A percentile compares a stretch with the other conserved stretches of the same genome.
Evolutionary conservation across 2,329 filamentous ascomycete genomes (phyloP).

Genomic region (Stemphylium vesicarium): DNA sequence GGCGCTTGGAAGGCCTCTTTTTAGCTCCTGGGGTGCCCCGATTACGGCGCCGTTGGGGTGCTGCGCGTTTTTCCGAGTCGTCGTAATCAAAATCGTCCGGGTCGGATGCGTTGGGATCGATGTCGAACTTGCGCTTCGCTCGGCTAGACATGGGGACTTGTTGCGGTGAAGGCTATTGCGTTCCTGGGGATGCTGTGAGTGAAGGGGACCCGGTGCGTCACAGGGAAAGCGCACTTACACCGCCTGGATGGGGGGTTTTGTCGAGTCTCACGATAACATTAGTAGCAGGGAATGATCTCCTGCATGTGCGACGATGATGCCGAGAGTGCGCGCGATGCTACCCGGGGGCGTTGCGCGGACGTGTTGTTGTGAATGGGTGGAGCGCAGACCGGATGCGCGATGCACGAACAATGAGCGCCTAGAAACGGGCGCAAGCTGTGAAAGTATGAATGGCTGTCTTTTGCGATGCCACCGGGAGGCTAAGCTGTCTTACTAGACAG

Average conservation of each 20-base stretch:
- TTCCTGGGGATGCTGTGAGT: constrained; percentile 29
- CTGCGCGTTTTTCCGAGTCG: constrained; percentile 34
- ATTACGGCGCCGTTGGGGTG: constrained; percentile 41
- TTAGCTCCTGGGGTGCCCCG: constrained; percentile 34
- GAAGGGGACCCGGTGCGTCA: constrained; percentile 15
- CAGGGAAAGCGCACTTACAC: constrained; percentile 32
- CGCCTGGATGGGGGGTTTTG: constrained; percentile 20
- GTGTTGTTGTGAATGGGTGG: constrained; percentile 31
- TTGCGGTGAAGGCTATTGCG: constrained; percentile 30
- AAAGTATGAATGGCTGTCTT: constrained; percentile 16
- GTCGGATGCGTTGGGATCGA: constrained; percentile 50
- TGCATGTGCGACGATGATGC: constrained; percentile 31
- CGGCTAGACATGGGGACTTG: constrained; percentile 45
- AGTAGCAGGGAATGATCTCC: constrained; percentile 24
- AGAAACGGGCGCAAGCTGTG: constrained; percentile 6
- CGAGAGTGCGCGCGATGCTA: constrained; percentile 26
- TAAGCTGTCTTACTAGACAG: constrained; percentile 17
- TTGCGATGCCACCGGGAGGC: constrained; percentile 21
- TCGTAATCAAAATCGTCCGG: constrained; percentile 49
- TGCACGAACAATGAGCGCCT: constrained; percentile 18
- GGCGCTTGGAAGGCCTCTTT: constrained; percentile 42
- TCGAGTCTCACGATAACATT: constrained; percentile 29
- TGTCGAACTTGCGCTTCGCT: constrained; percentile 50
- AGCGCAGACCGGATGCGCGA: constrained; percentile 22
- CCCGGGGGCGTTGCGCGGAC: constrained; percentile 18